phyloP scores from a whole-genome alignment of 2,329 filamentous ascomycete species.

The Tolypocladium guangdongense region DNA sequence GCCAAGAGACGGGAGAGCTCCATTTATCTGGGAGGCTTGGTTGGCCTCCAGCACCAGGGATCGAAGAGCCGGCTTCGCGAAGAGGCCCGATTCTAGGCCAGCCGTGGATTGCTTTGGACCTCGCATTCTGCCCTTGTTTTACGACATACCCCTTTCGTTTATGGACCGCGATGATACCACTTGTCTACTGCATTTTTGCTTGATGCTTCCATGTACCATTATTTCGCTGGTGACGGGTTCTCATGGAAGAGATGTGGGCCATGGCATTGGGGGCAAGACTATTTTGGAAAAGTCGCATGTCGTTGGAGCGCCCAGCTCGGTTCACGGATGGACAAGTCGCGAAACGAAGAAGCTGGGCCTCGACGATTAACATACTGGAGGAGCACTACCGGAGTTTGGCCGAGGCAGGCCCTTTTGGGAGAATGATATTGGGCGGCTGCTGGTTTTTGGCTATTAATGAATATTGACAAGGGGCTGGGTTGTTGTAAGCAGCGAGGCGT shows the following conservation, averaged over 20 bases:
- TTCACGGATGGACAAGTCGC: no score
- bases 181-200: not conserved
- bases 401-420: not conserved
- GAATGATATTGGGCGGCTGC: not conserved
- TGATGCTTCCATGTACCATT: not conserved
- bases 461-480: not conserved
- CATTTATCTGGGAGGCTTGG: constrained; percentile 42
- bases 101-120: not conserved
- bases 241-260: not conserved
- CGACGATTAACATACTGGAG: not conserved
- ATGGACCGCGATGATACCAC: not conserved
- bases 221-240: not conserved
- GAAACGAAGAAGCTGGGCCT: not conserved
- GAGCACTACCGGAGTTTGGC: not conserved
- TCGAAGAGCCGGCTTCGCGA: constrained; percentile 44
- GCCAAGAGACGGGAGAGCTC: constrained; percentile 46
- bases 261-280: not conserved
- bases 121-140: not conserved
- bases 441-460: not conserved
- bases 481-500: not conserved
- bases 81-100: constrained; percentile 34
- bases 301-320: no score
- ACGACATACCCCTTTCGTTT: not conserved
- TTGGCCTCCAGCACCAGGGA: constrained; percentile 35
- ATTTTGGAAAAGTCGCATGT: not conserved